Evolutionary conservation across 2,329 filamentous ascomycete genomes (phyloP).

Genomic region (Nothomitra cinnamomea): DNA sequence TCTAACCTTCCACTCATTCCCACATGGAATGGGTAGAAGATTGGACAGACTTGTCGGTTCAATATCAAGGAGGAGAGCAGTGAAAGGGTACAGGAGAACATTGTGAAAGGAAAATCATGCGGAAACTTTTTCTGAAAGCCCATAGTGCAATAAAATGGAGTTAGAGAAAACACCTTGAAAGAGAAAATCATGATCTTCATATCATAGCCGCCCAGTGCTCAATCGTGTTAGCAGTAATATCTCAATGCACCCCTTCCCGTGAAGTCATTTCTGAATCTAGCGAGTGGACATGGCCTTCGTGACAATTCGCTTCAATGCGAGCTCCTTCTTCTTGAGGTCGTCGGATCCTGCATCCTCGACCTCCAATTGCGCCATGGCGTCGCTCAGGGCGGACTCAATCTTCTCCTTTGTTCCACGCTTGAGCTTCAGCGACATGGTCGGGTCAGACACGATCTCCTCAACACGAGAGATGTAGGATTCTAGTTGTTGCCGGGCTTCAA

Average conservation of each 20-base stretch:
- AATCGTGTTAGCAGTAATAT: background rate
- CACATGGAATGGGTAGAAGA: too few species aligned
- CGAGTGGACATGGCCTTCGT: slow-evolving; percentile 96
- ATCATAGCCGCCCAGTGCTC: background rate
- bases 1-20: too few species aligned
- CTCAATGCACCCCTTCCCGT: background rate
- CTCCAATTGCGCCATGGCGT: slow-evolving; percentile 96
- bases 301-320: slow-evolving; percentile 90
- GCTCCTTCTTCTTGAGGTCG: slow-evolving; percentile 99
- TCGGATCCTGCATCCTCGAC: slow-evolving; percentile 81
- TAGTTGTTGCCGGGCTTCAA: slow-evolving; percentile 97
- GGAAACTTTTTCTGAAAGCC: background rate
- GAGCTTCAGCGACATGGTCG: slow-evolving; percentile 86
- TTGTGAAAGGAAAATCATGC: background rate
- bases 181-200: background rate
- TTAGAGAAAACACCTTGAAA: slow-evolving; percentile 1
- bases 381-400: slow-evolving; percentile 92
- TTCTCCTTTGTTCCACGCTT: slow-evolving; percentile 99
- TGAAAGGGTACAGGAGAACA: background rate
- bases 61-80: background rate
- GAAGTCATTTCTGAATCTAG: slow-evolving; percentile 22
- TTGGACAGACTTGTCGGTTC: too few species aligned
- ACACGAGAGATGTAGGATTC: slow-evolving; percentile 98
- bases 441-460: slow-evolving; percentile 97
- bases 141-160: background rate